These are phyloP conservation scores for Xylariaceae sp. DNA, from an alignment of 2,329 filamentous ascomycete genomes.

Conservation along the genomic window DNA sequence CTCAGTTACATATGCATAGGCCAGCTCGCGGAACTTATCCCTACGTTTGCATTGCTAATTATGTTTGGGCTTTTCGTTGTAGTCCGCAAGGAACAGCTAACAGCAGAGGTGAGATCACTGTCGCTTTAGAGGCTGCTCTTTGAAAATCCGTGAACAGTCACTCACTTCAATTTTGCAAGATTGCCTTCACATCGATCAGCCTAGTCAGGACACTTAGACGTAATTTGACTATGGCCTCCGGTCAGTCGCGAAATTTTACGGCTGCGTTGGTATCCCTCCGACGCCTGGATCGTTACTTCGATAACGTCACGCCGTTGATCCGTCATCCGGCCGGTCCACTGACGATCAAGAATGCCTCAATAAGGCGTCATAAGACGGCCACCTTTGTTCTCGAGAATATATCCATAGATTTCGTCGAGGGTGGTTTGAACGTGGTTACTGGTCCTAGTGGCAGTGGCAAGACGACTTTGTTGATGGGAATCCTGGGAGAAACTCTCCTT, in stretches of 20 bases:
- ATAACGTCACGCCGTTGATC: slow-evolving; percentile 43
- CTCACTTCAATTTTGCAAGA: slow-evolving; percentile 16
- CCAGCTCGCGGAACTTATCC: slow-evolving; percentile 47
- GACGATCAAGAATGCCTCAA: slow-evolving; percentile 41
- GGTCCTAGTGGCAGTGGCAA: slow-evolving; percentile 54
- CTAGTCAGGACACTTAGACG: slow-evolving; percentile 49
- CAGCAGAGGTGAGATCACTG: slow-evolving; percentile 37
- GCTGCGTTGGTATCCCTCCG: slow-evolving; percentile 44
- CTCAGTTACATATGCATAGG: slow-evolving; percentile 34
- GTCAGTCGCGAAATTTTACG: slow-evolving; percentile 38
- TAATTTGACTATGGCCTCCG: slow-evolving; percentile 47
- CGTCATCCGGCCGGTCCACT: slow-evolving; percentile 46
- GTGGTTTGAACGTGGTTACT: slow-evolving; percentile 49
- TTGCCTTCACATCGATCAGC: slow-evolving; percentile 52
- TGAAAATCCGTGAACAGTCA: background rate
- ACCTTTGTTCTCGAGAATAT: slow-evolving; percentile 45
- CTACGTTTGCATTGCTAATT: slow-evolving; percentile 45
- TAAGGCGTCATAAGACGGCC: slow-evolving; percentile 46
- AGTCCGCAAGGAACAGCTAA: slow-evolving; percentile 42
- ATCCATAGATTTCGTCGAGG: slow-evolving; percentile 47
- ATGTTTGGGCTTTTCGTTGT: slow-evolving; percentile 50
- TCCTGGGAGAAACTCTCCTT: slow-evolving; percentile 50
- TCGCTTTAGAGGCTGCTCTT: background rate
- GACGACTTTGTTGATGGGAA: slow-evolving; percentile 48
- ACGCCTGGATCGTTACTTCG: slow-evolving; percentile 50